phyloP scores from a whole-genome alignment of 495 filamentous ascomycete genomes.

The Pseudoneurospora amorphoporcata region DNA sequence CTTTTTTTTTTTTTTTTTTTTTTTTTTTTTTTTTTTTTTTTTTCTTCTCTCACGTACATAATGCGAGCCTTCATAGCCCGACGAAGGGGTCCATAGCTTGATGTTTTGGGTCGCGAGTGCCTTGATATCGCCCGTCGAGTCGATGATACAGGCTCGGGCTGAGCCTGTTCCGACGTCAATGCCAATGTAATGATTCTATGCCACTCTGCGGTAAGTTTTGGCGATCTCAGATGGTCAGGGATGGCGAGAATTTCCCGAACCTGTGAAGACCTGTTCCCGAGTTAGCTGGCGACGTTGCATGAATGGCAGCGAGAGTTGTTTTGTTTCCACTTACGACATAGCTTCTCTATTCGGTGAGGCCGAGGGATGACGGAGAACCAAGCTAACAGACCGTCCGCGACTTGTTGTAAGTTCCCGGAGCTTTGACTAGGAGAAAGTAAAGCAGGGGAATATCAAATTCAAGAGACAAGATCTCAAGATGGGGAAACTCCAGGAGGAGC shows the following conservation, averaged over 20 bases:
- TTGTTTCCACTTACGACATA: neutral
- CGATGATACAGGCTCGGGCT: constrained; percentile 88
- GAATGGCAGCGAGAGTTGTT: neutral
- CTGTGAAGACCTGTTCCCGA: constrained; percentile 9
- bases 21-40: no score
- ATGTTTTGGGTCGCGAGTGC: constrained; percentile 86
- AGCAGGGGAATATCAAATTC: neutral
- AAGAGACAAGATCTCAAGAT: neutral
- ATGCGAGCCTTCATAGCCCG: constrained; percentile 55
- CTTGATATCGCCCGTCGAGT: constrained; percentile 82
- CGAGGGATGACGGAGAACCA: neutral
- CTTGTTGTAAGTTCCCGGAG: neutral
- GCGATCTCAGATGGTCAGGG: neutral
- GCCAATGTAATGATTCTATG: constrained; percentile 62
- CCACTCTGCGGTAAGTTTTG: neutral
- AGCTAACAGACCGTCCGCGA: neutral
- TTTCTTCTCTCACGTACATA: constrained; percentile 46
- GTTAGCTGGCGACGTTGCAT: neutral
- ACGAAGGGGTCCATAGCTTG: constrained; percentile 85
- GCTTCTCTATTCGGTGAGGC: neutral
- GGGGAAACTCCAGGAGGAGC: neutral
- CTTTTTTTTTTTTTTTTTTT: no score
- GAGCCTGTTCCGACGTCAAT: constrained; percentile 96
- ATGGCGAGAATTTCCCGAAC: constrained; percentile 5
- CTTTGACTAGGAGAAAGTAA: neutral